Percentiles rank a stretch among this genome's conserved stretches.
Conservation (phyloP, 345 rosid genomes). For the Mercurialis annua region DNA sequence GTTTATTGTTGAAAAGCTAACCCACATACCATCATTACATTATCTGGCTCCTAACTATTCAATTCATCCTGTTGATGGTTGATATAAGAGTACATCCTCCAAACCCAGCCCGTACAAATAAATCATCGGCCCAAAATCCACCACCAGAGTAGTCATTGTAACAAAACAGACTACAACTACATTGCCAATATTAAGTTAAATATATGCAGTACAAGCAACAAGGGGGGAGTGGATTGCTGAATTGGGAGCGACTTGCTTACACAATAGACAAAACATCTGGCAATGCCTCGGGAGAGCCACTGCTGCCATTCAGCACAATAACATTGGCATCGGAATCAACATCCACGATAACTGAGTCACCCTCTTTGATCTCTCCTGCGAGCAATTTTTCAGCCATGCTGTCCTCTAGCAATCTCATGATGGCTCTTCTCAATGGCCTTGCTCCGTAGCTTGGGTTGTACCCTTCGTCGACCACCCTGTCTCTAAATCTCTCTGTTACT, state of each 20-base stretch:
- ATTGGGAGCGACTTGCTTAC: conserved; percentile 25
- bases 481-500: conserved; percentile 87
- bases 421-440: conserved; percentile 91
- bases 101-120: conserved; percentile 11
- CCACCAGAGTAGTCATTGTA: conserved; percentile 22
- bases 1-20: conserved; percentile 4
- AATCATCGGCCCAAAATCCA: conserved; percentile 20
- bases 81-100: conserved; percentile 19
- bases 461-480: conserved; percentile 93
- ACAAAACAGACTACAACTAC: conserved; percentile 25
- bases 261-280: conserved; percentile 48
- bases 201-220: conserved; percentile 32
- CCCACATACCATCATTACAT: conserved; percentile 3
- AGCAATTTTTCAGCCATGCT: conserved; percentile 99
- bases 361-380: conserved; percentile 83
- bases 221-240: conserved; percentile 1
- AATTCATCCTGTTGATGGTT: background rate
- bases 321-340: conserved; percentile 80
- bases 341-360: conserved; percentile 88
- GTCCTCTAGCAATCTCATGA: conserved; percentile 92
- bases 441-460: conserved; percentile 97
- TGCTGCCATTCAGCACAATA: conserved; percentile 76
- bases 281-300: conserved; percentile 54
- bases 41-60: background rate
- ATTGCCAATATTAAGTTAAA: conserved; percentile 21